These are phyloP conservation scores for Xylariaceae sp. DNA, from an alignment of 2,329 filamentous ascomycete genomes.

Conservation along the genomic window DNA sequence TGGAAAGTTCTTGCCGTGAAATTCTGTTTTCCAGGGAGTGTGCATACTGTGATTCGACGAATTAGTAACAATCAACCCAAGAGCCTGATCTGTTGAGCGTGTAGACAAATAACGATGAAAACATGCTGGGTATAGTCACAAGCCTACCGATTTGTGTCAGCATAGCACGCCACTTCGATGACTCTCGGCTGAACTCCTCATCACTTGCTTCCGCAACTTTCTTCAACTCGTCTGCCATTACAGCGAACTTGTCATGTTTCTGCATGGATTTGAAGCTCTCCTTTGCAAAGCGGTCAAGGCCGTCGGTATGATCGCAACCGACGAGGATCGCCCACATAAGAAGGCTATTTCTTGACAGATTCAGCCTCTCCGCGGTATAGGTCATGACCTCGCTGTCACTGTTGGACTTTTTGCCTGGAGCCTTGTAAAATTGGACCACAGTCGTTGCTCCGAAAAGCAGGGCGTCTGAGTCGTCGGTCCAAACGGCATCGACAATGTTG, in stretches of 20 bases:
- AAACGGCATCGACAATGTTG: not conserved
- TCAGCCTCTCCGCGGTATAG: not conserved
- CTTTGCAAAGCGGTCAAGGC: not conserved
- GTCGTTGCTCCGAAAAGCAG: not conserved
- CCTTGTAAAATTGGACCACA: not conserved
- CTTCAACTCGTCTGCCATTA: not conserved
- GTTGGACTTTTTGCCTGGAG: not conserved
- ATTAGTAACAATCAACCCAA: no score
- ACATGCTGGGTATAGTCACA: no score
- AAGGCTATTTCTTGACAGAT: not conserved
- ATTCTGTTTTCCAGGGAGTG: no score
- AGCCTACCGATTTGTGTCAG: no score
- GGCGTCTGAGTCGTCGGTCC: not conserved
- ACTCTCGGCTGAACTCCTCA: not conserved
- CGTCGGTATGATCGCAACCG: not conserved
- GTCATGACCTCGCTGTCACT: not conserved
- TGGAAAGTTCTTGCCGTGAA: no score
- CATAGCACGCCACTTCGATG: no score
- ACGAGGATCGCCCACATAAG: not conserved
- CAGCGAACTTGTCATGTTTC: not conserved
- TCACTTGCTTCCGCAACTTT: not conserved
- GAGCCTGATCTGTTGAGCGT: no score
- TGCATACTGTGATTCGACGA: no score
- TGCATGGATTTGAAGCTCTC: not conserved
- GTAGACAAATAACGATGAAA: no score